Evolutionary conservation across 1,139 yeast species (phyloP).

Genomic region (Hemisphaericaspora subhashii): DNA sequence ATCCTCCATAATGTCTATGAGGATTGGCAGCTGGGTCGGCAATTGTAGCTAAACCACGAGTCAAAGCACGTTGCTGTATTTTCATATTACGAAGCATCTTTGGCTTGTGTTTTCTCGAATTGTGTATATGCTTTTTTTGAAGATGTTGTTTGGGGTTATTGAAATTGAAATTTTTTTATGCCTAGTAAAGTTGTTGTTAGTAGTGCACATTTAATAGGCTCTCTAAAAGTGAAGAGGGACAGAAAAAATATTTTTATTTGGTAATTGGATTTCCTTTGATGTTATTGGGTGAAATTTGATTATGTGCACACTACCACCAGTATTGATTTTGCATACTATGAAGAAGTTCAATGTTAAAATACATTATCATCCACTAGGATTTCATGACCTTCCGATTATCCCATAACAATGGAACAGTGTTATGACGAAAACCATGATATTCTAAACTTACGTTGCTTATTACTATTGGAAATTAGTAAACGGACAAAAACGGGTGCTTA

Average conservation of each 20-base stretch:
- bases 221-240: conserved; percentile 1
- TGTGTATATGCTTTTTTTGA: not conserved
- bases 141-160: conserved; percentile 4
- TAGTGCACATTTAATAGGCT: not conserved
- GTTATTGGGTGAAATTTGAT: conserved; percentile 20
- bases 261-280: conserved; percentile 26
- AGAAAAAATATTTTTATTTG: conserved; percentile 13
- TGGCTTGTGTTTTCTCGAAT: not conserved
- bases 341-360: no score
- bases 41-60: conserved; percentile 43
- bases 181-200: not conserved
- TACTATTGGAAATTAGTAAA: no score
- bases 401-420: not conserved
- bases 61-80: conserved; percentile 16
- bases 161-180: conserved; percentile 4
- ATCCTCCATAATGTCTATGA: conserved; percentile 69
- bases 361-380: conserved; percentile 3
- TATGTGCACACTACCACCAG: not conserved
- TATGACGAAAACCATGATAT: no score
- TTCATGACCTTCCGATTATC: not conserved
- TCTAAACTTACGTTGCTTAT: no score
- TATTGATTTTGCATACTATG: not conserved
- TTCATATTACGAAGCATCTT: conserved; percentile 26
- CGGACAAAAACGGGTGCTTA: no score
- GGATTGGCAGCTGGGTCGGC: conserved; percentile 52